These are phyloP conservation scores for Discostella stelligeroides DNA, from an alignment of 108 stramenopile genomes.

Conservation along the genomic window DNA sequence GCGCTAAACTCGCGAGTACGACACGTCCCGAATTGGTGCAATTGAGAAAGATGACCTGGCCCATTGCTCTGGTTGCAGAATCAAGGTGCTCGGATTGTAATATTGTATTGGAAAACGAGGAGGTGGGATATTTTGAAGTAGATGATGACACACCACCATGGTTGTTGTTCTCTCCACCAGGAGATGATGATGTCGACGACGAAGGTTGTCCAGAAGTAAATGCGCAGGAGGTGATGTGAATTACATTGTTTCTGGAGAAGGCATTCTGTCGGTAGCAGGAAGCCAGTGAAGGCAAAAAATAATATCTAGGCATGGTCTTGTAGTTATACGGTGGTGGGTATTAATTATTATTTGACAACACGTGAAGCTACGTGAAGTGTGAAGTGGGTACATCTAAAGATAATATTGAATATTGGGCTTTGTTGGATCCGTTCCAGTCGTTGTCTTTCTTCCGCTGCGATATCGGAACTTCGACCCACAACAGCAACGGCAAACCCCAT, in stretches of 20 bases:
- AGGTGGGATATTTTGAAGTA: background rate
- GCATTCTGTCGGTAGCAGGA: slow-evolving; percentile 5
- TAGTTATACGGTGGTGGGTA: too few species aligned
- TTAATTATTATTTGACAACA: too few species aligned
- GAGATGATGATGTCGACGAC: too few species aligned
- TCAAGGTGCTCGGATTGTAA: slow-evolving; percentile 29
- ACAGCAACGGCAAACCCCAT: too few species aligned
- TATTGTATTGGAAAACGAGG: background rate
- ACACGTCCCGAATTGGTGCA: slow-evolving; percentile 51
- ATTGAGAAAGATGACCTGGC: slow-evolving; percentile 86
- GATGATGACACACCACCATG: background rate
- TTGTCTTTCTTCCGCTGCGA: too few species aligned
- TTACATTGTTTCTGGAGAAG: background rate
- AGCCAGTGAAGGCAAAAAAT: background rate
- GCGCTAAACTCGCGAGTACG: slow-evolving; percentile 60
- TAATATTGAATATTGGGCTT: too few species aligned
- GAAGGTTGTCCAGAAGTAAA: background rate
- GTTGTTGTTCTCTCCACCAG: background rate
- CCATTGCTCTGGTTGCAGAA: slow-evolving; percentile 51
- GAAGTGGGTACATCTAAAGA: too few species aligned
- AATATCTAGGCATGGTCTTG: background rate
- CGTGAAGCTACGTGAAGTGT: too few species aligned
- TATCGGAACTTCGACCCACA: too few species aligned
- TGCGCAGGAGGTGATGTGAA: background rate
- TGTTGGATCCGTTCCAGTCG: too few species aligned